Evolutionary conservation across 2,329 filamentous ascomycete genomes (phyloP), one percentile per base, ranked within the genome.

Genomic region (Fusarium veterinarium): DNA sequence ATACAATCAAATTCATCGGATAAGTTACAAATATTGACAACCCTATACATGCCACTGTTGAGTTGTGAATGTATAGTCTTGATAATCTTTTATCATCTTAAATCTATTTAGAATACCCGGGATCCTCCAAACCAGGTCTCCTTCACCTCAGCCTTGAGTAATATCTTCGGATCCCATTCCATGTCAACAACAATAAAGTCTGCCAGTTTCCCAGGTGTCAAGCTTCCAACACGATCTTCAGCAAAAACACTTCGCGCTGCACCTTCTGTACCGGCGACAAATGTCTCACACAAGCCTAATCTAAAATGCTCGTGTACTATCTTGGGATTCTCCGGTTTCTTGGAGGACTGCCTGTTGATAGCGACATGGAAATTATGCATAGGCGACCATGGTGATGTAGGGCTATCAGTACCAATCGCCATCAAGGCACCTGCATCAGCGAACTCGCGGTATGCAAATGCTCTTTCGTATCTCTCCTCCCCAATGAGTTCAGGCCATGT

Each of bases 401-500:
- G 89, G 1, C 86, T 83, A 70, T 91, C 88, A 13, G 84, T 86
- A 0, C 88, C 88, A 20, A 90, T 82, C 0, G 88, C 87, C 11
- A 91, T 79, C 4, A 82, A 75, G 0, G 88, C 86, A 2, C 87
- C 87, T 1, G 81, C 79, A 57, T 87, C 85, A 11, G 84, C 83
- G 6, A 91, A 90, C 53, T 91, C 89, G 31, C 84, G 84, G 78
- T 91, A 91, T 0, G 89, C 87, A 75, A 91, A 91, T 0, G 89
- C 88, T 30, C 89, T 83, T 42, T 81, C 81, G 76, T 88, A 86
- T 9, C 89, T 82, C 35, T 60, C 55, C 2, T 87, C 75, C 1
- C 89, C 89, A 6, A 91, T 77, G 8, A 91, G 81, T 7, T 81
- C 78, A 1, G 88, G 87, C 89, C 89, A 91, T 0, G 87, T 87